Percentiles rank a stretch among this genome's conserved stretches.
phyloP scores from a whole-genome alignment of 2,329 filamentous ascomycete species.

The Pseudopyricularia javanii region DNA sequence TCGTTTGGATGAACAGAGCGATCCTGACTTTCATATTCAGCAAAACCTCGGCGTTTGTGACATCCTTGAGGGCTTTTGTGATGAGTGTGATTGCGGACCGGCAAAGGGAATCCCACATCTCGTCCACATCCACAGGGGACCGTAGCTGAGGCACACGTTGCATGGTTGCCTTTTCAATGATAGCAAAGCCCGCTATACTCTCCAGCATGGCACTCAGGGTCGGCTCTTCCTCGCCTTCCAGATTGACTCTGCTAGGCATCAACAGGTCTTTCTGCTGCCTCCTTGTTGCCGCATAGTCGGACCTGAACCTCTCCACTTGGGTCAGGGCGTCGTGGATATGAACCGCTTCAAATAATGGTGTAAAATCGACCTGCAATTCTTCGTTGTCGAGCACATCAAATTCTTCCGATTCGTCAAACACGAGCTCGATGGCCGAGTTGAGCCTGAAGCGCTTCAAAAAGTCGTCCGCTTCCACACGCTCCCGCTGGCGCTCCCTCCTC shows the following conservation, averaged over 20 bases:
- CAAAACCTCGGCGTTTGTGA: slow-evolving; percentile 80
- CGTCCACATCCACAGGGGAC: slow-evolving; percentile 81
- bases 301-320: slow-evolving; percentile 79
- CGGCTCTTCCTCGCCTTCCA: slow-evolving; percentile 72
- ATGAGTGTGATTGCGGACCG: slow-evolving; percentile 75
- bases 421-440: slow-evolving; percentile 90
- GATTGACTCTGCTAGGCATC: slow-evolving; percentile 61
- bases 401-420: slow-evolving; percentile 90
- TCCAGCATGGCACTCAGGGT: slow-evolving; percentile 85
- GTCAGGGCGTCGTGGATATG: slow-evolving; percentile 94
- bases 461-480: slow-evolving; percentile 63
- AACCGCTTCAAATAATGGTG: slow-evolving; percentile 82
- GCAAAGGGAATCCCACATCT: slow-evolving; percentile 97
- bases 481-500: slow-evolving; percentile 69
- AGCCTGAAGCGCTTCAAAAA: slow-evolving; percentile 77
- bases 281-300: slow-evolving; percentile 85
- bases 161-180: slow-evolving; percentile 92
- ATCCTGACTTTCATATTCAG: slow-evolving; percentile 93
- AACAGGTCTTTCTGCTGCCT: slow-evolving; percentile 85
- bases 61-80: slow-evolving; percentile 60
- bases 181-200: slow-evolving; percentile 90
- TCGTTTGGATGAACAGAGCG: slow-evolving; percentile 91
- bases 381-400: slow-evolving; percentile 95
- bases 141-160: slow-evolving; percentile 73
- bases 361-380: slow-evolving; percentile 88